Base-by-base conservation (phyloP, 2,329 filamentous ascomycete species). In the Cercospora sp. region DNA sequence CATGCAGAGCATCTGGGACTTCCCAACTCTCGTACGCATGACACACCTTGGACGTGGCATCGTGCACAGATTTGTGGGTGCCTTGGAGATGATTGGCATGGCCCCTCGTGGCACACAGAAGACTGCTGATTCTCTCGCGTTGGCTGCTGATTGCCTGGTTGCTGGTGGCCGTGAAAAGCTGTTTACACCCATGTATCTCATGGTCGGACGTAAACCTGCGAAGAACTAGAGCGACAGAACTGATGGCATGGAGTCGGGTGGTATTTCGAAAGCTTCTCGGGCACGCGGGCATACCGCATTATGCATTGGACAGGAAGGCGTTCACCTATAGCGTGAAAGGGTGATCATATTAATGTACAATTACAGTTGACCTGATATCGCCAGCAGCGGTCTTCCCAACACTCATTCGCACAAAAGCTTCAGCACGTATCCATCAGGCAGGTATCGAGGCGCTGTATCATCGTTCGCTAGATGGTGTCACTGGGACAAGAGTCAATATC, bases 151-250 rank as follows among this genome's bases (percentile, higher is more conserved):
- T 81, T 91, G 89, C 76, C 84, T 98, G 62, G 94, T 97, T 26
- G 92, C 91, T 60, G 94, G 94, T 81, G 94, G 89, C 40, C 88
- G 89, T 79, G 86, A 94, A 83, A 91, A 97, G 80, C 87, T 98
- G 18, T 98, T 98, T 83, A 98, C 94, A 0, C 94, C 94, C 66
- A 98, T 98, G 94, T 97, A 97, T 84, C 85, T 98, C 78, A 97
- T 97, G 92, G 88, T 98, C 68, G 94, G 89, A 71, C 89, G 92
- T 82, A 97, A 97, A 86, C 93, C 94, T 33, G 62, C 62, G 6
- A 64, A 64, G 51, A 64, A 64, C 28, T 64, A 58, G 48, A 63
- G 61, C 20, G 45, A 33, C 18, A 63, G 45, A 26, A 26, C 12
- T n/a, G 36, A 40, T n/a, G 18, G 36, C 18, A 36, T 18, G 33